Base-by-base conservation (phyloP, 164 flowering plant genomes). In the Vitis rupestris region DNA sequence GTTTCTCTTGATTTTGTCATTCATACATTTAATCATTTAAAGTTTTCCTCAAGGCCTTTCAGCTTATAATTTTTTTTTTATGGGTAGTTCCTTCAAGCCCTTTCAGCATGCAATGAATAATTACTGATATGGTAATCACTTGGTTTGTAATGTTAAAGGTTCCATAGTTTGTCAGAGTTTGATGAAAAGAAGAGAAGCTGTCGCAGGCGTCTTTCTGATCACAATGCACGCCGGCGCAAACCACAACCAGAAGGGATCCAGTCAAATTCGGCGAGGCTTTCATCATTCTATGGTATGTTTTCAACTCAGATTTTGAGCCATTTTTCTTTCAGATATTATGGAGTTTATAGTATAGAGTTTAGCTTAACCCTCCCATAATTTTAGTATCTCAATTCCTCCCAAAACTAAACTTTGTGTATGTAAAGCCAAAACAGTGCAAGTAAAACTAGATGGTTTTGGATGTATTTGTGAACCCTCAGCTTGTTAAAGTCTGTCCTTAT, bases 131-230 rank as follows among this genome's bases (percentile, higher is more conserved):
- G n/a, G 64, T 8, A 49, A 30, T 31, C 60, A 19, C 53, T 30
- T 69, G 59, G 23, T 55, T 76, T 64, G n/a, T 30, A 8, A 53
- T 74, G 44, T 59, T 78, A 73, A 76, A 92, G 98, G 93, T 87
- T 92, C 78, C 98, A 92, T 74, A 79, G 79, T 61, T 73, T 89
- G 76, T 63, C 82, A 16, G 96, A 85, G 63, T 92, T 92, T 77
- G 97, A 92, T 78, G 92, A 84, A 64, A 92, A 85, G 74, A 92
- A 92, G 80, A 75, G 92, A 63, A 92, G 97, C 79, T 92, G 97
- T 59, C 88, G 96, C 11, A 86, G 80, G 75, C 89, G 94, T 65
- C 90, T 92, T 49, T 83, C 88, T 70, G 90, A 92, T 76, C 98
- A 92, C 65, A 92, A 92, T 86, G 93, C 98, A 59, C 86, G 98